Evolutionary conservation across 306 rosid genomes (phyloP).

Genomic region (Acacia melanoxylon): DNA sequence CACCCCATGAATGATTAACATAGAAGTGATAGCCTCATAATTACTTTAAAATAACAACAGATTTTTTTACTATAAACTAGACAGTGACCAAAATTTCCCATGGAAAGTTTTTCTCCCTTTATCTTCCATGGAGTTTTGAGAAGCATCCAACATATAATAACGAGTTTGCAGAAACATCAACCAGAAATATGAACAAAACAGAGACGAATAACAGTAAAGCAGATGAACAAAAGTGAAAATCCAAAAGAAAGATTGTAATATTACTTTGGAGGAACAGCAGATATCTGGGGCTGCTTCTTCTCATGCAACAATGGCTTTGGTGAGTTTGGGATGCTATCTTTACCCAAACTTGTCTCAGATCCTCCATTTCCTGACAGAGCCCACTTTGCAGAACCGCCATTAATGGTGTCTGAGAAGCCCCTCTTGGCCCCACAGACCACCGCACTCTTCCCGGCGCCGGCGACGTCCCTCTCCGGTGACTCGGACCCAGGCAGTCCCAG

Average conservation of each 20-base stretch:
- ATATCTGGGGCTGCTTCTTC: slow-evolving; percentile 60
- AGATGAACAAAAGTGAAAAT: neutral
- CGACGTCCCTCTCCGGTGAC: slow-evolving; percentile 68
- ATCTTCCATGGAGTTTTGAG: neutral
- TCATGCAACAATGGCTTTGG: slow-evolving; percentile 64
- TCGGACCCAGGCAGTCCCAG: slow-evolving; percentile 88
- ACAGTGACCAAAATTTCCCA: neutral
- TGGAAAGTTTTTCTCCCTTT: too few species aligned
- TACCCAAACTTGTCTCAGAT: slow-evolving; percentile 55
- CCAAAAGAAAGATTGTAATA: slow-evolving; percentile 20
- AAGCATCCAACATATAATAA: neutral
- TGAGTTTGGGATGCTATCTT: slow-evolving; percentile 53
- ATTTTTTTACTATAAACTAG: neutral
- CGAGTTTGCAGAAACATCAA: slow-evolving; percentile 8
- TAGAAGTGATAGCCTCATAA: slow-evolving; percentile 8
- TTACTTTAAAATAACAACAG: neutral
- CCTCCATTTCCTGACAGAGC: slow-evolving; percentile 63
- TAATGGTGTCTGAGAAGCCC: slow-evolving; percentile 88
- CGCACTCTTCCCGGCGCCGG: slow-evolving; percentile 29
- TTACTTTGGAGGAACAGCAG: slow-evolving; percentile 79
- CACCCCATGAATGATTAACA: neutral
- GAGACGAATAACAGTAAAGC: neutral
- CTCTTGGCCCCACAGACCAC: slow-evolving; percentile 78
- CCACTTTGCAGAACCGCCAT: slow-evolving; percentile 71
- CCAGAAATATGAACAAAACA: slow-evolving; percentile 6